A percentile compares a stretch with the other conserved stretches of the same genome.
These are phyloP conservation scores for Apophysomyces sp. DNA, from an alignment of 371 early-diverging fungal genomes.

Conservation along the genomic window DNA sequence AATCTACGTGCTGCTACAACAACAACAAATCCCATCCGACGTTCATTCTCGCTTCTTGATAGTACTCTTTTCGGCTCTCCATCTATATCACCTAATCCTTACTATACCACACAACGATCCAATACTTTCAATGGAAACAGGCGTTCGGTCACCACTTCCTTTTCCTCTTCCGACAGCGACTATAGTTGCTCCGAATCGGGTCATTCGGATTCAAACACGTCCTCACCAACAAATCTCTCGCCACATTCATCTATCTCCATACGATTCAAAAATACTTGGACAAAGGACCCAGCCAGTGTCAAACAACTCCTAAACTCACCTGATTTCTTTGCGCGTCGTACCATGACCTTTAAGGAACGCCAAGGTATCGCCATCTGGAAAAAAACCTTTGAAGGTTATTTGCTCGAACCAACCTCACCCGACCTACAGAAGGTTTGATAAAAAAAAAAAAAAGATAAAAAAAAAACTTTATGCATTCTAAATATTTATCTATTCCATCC, in stretches of 20 bases:
- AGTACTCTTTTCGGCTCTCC: constrained; percentile 15
- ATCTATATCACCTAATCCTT: neutral
- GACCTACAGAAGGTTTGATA: constrained; percentile 3
- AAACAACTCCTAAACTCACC: constrained; percentile 2
- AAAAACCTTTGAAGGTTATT: constrained; percentile 10
- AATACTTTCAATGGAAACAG: neutral
- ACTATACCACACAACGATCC: neutral
- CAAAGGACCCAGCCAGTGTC: neutral
- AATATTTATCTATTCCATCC: neutral
- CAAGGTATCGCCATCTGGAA: constrained; percentile 18
- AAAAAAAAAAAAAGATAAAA: neutral
- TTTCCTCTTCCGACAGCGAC: constrained; percentile 5
- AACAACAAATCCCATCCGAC: constrained; percentile 15
- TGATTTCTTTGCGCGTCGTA: constrained; percentile 2
- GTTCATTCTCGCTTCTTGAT: constrained; percentile 38
- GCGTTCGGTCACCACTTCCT: neutral
- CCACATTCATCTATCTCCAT: neutral
- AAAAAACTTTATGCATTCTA: constrained; percentile 2
- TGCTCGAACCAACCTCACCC: constrained; percentile 6
- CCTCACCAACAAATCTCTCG: neutral
- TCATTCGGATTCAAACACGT: neutral
- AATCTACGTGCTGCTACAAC: neutral
- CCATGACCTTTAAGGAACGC: constrained; percentile 13
- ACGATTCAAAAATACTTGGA: neutral
- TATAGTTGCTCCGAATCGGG: constrained; percentile 4